These are phyloP conservation scores for Calocera viscosa DNA, from an alignment of 768 basidiomycete species.

Conservation along the genomic window DNA sequence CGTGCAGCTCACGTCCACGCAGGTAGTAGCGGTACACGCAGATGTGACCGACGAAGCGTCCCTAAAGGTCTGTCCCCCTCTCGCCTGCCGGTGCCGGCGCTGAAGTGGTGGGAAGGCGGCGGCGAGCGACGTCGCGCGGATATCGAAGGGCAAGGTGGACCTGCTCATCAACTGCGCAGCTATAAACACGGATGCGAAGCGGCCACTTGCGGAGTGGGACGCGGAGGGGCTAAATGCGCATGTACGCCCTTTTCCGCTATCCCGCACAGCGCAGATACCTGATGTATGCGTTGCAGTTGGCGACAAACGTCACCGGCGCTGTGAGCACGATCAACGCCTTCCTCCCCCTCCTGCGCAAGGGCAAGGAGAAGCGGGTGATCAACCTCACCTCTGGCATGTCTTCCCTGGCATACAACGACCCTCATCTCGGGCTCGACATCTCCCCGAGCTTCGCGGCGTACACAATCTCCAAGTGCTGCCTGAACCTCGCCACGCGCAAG, in stretches of 20 bases:
- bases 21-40: conserved; percentile 29
- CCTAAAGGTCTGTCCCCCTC: conserved; percentile 23
- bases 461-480: conserved; percentile 1
- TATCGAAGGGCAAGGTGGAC: conserved; percentile 27
- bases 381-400: background rate
- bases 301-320: background rate
- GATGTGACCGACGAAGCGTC: conserved; percentile 28
- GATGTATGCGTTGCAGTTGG: background rate
- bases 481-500: background rate
- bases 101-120: conserved; percentile 13
- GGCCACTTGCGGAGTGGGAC: background rate
- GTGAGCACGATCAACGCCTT: background rate
- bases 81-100: background rate
- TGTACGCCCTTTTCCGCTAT: background rate
- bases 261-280: background rate
- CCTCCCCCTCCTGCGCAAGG: background rate
- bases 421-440: background rate
- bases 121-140: conserved; percentile 12
- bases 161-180: conserved; percentile 32
- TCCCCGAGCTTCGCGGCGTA: background rate
- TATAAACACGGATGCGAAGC: background rate
- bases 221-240: background rate
- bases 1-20: conserved; percentile 9
- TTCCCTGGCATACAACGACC: background rate
- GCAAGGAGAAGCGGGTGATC: background rate